Conservation (phyloP, 2,329 filamentous ascomycete species). For the Fusarium subtropicale region DNA sequence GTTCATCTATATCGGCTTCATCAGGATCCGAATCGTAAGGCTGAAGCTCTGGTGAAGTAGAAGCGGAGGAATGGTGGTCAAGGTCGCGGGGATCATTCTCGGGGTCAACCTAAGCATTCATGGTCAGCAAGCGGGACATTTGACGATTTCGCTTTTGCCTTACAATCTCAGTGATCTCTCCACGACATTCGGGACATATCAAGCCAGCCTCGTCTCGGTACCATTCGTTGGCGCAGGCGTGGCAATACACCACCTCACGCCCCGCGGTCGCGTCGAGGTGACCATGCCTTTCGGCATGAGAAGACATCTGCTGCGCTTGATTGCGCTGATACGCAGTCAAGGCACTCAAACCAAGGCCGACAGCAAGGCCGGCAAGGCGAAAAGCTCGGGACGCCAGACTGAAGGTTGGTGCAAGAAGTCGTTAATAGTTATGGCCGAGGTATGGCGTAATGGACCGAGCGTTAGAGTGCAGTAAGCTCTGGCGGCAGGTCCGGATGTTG, state of each 20-base stretch:
- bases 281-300: conserved; percentile 40
- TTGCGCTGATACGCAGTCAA: conserved; percentile 65
- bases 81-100: conserved; percentile 71
- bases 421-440: conserved; percentile 7
- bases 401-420: conserved; percentile 45
- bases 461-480: conserved; percentile 11
- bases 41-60: conserved; percentile 49
- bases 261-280: conserved; percentile 63
- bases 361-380: conserved; percentile 65
- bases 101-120: conserved; percentile 58
- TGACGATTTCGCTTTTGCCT: conserved; percentile 49
- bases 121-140: conserved; percentile 27
- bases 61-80: conserved; percentile 46
- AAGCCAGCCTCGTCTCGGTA: conserved; percentile 75
- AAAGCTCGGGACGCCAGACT: conserved; percentile 68
- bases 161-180: conserved; percentile 89
- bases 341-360: conserved; percentile 69
- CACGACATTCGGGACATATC: conserved; percentile 79
- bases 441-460: conserved; percentile 5
- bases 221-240: conserved; percentile 85
- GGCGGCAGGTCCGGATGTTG: conserved; percentile 1
- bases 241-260: conserved; percentile 86
- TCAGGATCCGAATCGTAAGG: conserved; percentile 65
- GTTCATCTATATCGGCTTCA: conserved; percentile 68
- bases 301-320: conserved; percentile 58